Percentiles rank a stretch among this genome's conserved stretches.
Evolutionary conservation across 768 basidiomycete species (phyloP).

Genomic region (Podaxis sp.): DNA sequence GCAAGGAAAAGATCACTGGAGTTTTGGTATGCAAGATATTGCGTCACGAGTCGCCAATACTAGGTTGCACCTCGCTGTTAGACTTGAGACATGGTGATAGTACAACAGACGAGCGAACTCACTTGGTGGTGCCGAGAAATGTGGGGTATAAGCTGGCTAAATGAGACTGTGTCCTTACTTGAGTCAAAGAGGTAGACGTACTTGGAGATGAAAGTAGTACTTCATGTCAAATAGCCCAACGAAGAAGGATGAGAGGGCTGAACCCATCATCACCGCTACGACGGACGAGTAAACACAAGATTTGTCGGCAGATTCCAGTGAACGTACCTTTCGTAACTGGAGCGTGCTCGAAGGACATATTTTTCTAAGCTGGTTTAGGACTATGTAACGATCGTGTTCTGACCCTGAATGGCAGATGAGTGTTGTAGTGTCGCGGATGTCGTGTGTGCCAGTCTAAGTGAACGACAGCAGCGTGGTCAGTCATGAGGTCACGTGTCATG

Average conservation of each 20-base stretch:
- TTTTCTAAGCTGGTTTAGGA: no score
- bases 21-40: conserved; percentile 78
- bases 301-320: background rate
- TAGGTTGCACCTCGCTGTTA: conserved; percentile 33
- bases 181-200: conserved; percentile 27
- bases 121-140: conserved; percentile 91
- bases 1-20: conserved; percentile 85
- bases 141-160: conserved; percentile 74
- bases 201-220: conserved; percentile 86
- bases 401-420: no score
- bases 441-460: background rate
- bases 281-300: background rate
- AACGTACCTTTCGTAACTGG: conserved; percentile 77
- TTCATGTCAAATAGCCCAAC: conserved; percentile 84
- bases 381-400: no score
- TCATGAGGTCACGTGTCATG: background rate
- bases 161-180: conserved; percentile 17
- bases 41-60: conserved; percentile 82
- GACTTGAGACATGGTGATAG: conserved; percentile 28
- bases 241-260: conserved; percentile 70
- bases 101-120: conserved; percentile 20
- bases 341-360: conserved; percentile 83
- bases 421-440: background rate
- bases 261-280: conserved; percentile 74
- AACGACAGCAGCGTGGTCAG: background rate